Base-by-base conservation (phyloP, 345 rosid species). In the Citrus hindsii region DNA sequence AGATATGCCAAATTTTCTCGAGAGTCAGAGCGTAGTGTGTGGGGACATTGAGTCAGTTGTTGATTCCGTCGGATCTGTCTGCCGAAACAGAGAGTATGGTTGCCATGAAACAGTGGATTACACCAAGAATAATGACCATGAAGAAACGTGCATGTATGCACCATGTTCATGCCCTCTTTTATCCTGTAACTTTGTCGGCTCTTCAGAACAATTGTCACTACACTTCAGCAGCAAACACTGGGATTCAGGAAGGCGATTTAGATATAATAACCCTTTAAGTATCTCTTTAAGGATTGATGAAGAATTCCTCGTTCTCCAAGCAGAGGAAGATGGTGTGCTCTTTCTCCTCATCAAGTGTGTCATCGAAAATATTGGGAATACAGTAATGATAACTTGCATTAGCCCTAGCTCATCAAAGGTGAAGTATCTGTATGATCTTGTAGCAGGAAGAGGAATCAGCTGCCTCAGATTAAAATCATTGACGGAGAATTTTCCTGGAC, bases 141-240 rank as follows among this genome's bases (percentile, higher is more conserved):
- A 86, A 24, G 79, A 81, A 77, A 73, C 60, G 58, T 88, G 89
- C 76, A n/a, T 40, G 64, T 77, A 77, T 64, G 73, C 80, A 5
- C 86, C 92, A 1, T 89, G 88, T 42, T 60, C 76, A n/a, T 89
- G 92, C 83, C 92, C 92, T 1, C 33, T 79, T 56, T 35, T 80
- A 63, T 73, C 79, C 53, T 89, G 92, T 82, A 79, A 75, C 38
- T 85, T 83, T 30, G 22, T 80, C 1, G 84, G 80, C 77, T 85
- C 90, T 40, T 76, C 75, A 3, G 84, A 79, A 58, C 89, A 84
- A 66, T 59, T 89, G 66, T 79, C 83, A 27, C 73, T 79, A 18
- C 90, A 89, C 77, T 76, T 84, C 40, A 74, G 86, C 40, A n/a
- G 56, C 59, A 84, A 76, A 69, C 92, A 89, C 56, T 75, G 77